Evolutionary conservation across 257 asterid species (phyloP).

Genomic region (Solanum tarapatanum): DNA sequence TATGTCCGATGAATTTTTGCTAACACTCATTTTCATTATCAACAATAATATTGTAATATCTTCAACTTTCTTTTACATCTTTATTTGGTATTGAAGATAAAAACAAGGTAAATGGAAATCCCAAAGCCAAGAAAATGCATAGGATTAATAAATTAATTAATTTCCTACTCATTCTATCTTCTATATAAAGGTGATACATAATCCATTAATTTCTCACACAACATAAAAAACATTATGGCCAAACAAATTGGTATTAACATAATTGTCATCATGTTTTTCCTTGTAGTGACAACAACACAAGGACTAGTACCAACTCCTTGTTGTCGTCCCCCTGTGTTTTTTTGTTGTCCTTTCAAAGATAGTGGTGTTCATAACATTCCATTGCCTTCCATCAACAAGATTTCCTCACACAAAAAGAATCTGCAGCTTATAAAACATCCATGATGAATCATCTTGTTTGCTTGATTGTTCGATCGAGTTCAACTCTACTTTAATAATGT

Average conservation of each 20-base stretch:
- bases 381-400: neutral
- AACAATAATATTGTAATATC: neutral
- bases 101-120: neutral
- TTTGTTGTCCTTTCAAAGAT: neutral
- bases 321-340: neutral
- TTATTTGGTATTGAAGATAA: neutral
- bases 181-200: neutral
- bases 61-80: neutral
- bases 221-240: neutral
- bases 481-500: neutral
- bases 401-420: neutral
- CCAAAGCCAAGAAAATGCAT: neutral
- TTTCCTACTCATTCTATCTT: neutral
- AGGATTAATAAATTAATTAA: neutral
- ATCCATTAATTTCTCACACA: neutral
- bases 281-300: neutral
- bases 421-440: neutral
- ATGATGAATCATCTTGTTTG: neutral
- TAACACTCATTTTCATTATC: neutral
- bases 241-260: neutral
- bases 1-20: neutral
- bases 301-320: neutral
- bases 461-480: neutral
- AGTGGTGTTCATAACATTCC: neutral
- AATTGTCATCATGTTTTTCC: neutral